These are phyloP conservation scores for Curvularia verruculosa DNA, from an alignment of 2,329 filamentous ascomycete genomes.

Conservation along the genomic window DNA sequence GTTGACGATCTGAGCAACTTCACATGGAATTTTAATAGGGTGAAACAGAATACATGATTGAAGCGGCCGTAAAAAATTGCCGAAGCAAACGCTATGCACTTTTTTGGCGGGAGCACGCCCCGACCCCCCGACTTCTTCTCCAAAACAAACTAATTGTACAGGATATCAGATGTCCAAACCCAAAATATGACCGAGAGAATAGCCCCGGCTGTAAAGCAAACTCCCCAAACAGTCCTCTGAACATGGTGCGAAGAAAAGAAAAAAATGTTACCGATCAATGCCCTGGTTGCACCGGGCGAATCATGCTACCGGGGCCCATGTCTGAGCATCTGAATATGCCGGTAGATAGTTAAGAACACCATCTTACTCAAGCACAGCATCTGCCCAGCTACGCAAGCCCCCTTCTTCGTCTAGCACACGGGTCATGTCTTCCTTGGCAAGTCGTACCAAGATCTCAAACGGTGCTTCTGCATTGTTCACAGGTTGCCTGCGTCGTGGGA, in stretches of 20 bases:
- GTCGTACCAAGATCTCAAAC: constrained; percentile 44
- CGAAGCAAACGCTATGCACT: neutral
- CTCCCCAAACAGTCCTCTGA: constrained; percentile 15
- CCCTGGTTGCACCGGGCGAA: constrained; percentile 21
- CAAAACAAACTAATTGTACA: constrained; percentile 40
- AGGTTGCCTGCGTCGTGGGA: constrained; percentile 36
- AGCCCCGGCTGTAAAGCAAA: constrained; percentile 19
- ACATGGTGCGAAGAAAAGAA: constrained; percentile 5
- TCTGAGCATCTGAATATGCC: constrained; percentile 9
- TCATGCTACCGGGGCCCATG: constrained; percentile 13
- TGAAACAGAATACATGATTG: neutral
- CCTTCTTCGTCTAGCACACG: constrained; percentile 36
- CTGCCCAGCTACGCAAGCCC: constrained; percentile 38
- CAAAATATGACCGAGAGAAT: constrained; percentile 20
- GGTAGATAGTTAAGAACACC: neutral
- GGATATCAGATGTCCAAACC: constrained; percentile 43
- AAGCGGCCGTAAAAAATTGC: neutral
- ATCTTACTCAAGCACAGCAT: constrained; percentile 33
- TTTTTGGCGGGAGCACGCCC: neutral
- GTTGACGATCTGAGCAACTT: neutral
- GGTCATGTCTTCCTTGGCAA: constrained; percentile 44
- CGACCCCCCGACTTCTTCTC: neutral
- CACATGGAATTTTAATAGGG: neutral
- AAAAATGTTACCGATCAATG: constrained; percentile 23
- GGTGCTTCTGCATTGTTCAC: constrained; percentile 37